Percentiles rank a stretch among this genome's conserved stretches.
Evolutionary conservation across 2,329 filamentous ascomycete genomes (phyloP).

Genomic region (Biscogniauxia marginata): DNA sequence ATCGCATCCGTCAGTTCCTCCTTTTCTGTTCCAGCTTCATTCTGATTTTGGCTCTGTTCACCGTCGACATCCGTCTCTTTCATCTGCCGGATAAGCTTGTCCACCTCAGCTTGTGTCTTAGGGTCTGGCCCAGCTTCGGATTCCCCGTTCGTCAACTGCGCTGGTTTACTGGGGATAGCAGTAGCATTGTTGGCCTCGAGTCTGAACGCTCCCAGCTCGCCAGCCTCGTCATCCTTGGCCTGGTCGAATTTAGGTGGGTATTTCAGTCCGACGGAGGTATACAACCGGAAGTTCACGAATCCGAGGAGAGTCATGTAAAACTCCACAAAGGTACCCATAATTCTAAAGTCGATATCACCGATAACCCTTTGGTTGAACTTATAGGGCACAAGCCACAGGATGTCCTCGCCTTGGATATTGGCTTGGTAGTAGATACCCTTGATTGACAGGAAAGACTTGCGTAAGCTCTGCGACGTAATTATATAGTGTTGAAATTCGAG

Average conservation of each 20-base stretch:
- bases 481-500: slow-evolving; percentile 98
- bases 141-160: slow-evolving; percentile 51
- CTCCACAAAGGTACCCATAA: slow-evolving; percentile 98
- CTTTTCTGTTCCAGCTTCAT: slow-evolving; percentile 41
- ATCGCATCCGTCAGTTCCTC: slow-evolving; percentile 61
- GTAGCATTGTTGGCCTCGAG: slow-evolving; percentile 72
- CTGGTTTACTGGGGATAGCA: slow-evolving; percentile 49
- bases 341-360: slow-evolving; percentile 94
- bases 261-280: slow-evolving; percentile 85
- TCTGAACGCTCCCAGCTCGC: slow-evolving; percentile 86
- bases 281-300: slow-evolving; percentile 94
- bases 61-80: slow-evolving; percentile 52
- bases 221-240: slow-evolving; percentile 82
- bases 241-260: slow-evolving; percentile 95
- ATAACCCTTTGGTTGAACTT: slow-evolving; percentile 95
- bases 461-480: slow-evolving; percentile 84
- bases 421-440: slow-evolving; percentile 99
- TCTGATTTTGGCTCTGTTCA: slow-evolving; percentile 39
- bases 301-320: slow-evolving; percentile 97
- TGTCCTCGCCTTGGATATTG: slow-evolving; percentile 93
- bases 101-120: slow-evolving; percentile 63
- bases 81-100: slow-evolving; percentile 68
- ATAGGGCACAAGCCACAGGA: slow-evolving; percentile 96
- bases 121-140: slow-evolving; percentile 57
- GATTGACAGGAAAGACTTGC: slow-evolving; percentile 96